phyloP scores from a whole-genome alignment of 179 eudicot species.

The Patellifolia procumbens region DNA sequence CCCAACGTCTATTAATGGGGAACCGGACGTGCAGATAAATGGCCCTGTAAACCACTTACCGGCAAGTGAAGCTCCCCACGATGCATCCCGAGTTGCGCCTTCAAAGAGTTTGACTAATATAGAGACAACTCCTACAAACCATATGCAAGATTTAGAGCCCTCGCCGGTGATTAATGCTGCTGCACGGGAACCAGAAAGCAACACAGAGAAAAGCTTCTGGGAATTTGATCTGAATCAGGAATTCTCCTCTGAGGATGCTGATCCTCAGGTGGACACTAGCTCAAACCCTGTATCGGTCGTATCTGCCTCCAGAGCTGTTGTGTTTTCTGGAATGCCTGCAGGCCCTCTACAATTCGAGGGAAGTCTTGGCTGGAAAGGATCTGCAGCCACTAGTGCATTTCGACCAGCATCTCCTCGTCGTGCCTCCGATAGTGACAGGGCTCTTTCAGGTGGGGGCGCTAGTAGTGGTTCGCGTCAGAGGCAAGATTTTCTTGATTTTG shows the following conservation, averaged over 20 bases:
- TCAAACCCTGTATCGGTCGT: conserved; percentile 56
- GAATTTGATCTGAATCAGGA: conserved; percentile 79
- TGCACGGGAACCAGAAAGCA: conserved; percentile 40
- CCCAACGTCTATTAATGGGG: conserved; percentile 43
- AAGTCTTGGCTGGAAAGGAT: conserved; percentile 86
- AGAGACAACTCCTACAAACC: conserved; percentile 37
- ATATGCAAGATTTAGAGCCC: conserved; percentile 41
- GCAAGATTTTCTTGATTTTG: conserved; percentile 56
- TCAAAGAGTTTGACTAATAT: conserved; percentile 28
- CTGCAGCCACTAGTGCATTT: conserved; percentile 93
- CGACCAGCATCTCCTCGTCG: conserved; percentile 63
- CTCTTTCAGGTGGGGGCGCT: conserved; percentile 41
- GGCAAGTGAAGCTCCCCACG: conserved; percentile 32
- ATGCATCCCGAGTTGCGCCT: conserved; percentile 30
- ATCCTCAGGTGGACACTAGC: conserved; percentile 34
- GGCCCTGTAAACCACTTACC: conserved; percentile 35
- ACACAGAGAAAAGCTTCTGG: conserved; percentile 36
- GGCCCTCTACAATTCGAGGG: conserved; percentile 80
- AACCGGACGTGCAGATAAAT: conserved; percentile 31
- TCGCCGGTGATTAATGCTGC: conserved; percentile 50
- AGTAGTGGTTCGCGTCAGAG: conserved; percentile 52
- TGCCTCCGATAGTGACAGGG: conserved; percentile 51
- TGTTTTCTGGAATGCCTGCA: conserved; percentile 52
- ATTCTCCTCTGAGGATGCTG: conserved; percentile 57
- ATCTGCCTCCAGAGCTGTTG: conserved; percentile 72